Conservation (phyloP, 805 yeast species). For the Lachancea quebecensis region DNA sequence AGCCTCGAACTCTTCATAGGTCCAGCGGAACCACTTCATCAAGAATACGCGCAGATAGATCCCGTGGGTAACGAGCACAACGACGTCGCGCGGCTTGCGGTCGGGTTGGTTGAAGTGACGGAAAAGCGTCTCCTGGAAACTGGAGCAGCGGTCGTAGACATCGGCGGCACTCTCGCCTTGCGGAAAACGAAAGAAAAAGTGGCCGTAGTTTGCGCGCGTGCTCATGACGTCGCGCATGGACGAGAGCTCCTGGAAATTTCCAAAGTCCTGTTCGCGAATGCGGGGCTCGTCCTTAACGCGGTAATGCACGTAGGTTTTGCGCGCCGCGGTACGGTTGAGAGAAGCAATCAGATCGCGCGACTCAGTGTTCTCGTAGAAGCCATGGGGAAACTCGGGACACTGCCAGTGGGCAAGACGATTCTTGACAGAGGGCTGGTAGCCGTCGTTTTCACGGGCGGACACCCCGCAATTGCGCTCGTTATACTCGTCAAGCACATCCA, state of each 20-base stretch:
- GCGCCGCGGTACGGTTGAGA: slow-evolving; percentile 6
- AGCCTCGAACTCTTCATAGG: slow-evolving; percentile 80
- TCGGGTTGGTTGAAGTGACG: slow-evolving; percentile 61
- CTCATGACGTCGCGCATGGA: slow-evolving; percentile 77
- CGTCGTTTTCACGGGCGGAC: slow-evolving; percentile 13
- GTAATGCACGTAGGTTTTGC: slow-evolving; percentile 35
- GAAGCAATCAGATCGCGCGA: not conserved
- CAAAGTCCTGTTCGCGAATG: slow-evolving; percentile 91
- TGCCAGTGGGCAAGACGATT: slow-evolving; percentile 27
- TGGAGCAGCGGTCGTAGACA: slow-evolving; percentile 84
- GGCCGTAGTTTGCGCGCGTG: slow-evolving; percentile 83
- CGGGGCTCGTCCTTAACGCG: slow-evolving; percentile 79
- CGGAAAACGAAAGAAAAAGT: slow-evolving; percentile 82
- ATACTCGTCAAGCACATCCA: slow-evolving; percentile 44
- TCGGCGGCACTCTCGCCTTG: slow-evolving; percentile 96
- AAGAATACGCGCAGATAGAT: slow-evolving; percentile 89
- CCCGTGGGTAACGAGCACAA: slow-evolving; percentile 87
- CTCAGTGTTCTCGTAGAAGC: slow-evolving; percentile 22
- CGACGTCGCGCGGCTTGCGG: slow-evolving; percentile 65
- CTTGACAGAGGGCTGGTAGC: slow-evolving; percentile 24
- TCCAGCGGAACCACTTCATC: slow-evolving; percentile 94
- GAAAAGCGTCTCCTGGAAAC: slow-evolving; percentile 80
- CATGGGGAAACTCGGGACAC: slow-evolving; percentile 23
- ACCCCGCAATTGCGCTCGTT: slow-evolving; percentile 25
- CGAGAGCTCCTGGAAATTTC: slow-evolving; percentile 76